phyloP scores from a whole-genome alignment of 2,329 filamentous ascomycete species.

The Diaporthe vexans region DNA sequence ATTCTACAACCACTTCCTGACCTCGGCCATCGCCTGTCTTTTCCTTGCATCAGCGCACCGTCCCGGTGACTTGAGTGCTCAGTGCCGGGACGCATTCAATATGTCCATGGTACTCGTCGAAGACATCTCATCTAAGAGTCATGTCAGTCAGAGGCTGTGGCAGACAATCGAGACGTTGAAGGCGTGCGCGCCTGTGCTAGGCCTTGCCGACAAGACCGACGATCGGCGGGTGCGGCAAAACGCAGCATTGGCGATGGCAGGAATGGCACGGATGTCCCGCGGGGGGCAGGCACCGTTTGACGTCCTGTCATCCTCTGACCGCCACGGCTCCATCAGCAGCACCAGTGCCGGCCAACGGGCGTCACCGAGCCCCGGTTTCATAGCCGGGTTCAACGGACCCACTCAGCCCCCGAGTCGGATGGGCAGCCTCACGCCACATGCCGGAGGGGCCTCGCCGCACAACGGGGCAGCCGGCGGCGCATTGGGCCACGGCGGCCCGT shows the following conservation, averaged over 20 bases:
- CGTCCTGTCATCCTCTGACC: not conserved
- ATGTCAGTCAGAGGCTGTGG: slow-evolving; percentile 81
- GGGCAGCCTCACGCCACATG: slow-evolving; percentile 39
- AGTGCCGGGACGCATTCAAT: slow-evolving; percentile 83
- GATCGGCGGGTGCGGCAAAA: slow-evolving; percentile 62
- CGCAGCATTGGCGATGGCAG: slow-evolving; percentile 69
- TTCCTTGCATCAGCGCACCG: slow-evolving; percentile 84
- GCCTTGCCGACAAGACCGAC: slow-evolving; percentile 63
- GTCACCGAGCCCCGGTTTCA: slow-evolving; percentile 35
- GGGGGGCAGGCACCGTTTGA: slow-evolving; percentile 47
- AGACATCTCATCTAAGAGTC: slow-evolving; percentile 78
- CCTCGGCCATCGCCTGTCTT: slow-evolving; percentile 80
- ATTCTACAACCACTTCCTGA: slow-evolving; percentile 85
- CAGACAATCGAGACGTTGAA: slow-evolving; percentile 81
- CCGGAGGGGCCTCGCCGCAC: slow-evolving; percentile 20
- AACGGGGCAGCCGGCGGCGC: not conserved
- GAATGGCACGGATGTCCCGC: slow-evolving; percentile 64
- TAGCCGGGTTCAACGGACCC: slow-evolving; percentile 2
- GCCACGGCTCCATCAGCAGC: slow-evolving; percentile 37
- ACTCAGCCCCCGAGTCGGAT: slow-evolving; percentile 27
- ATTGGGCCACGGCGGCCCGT: not conserved
- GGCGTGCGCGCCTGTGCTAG: slow-evolving; percentile 78
- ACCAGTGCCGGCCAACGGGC: slow-evolving; percentile 25
- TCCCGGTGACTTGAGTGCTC: slow-evolving; percentile 76
- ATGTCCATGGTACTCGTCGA: slow-evolving; percentile 82